Evolutionary conservation across 805 yeast species (phyloP), one percentile per base, ranked within the genome.

Genomic region (Starmerella tilneyi): DNA sequence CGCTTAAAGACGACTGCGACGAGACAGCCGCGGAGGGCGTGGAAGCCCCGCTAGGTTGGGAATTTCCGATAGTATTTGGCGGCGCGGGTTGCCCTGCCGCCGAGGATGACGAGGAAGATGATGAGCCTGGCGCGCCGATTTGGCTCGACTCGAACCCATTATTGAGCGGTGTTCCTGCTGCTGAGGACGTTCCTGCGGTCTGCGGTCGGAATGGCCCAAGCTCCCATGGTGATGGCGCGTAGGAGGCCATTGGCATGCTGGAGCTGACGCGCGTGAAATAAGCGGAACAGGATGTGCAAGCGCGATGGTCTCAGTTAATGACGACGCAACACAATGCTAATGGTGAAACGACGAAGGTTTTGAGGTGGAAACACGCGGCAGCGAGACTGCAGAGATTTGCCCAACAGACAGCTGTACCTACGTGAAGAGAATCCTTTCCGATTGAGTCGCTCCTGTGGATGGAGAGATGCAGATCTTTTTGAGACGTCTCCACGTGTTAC

Each of bases 211-310:
- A 36, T 15, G 40, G 22, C 21, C 40, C 40, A n/a, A 36, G 40
- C 30, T 36, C 40, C 40, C 40, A 36, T 15, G 40, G 29, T 15
- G 40, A 24, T 8, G 29, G 22, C 17, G 40, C 40, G 40, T 36
- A 36, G 23, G 40, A 36, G 19, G 40, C 40, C 40, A 36, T 36
- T 36, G 40, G 40, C 40, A 36, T 36, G 40, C 40, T 24, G 29
- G 30, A 23, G 30, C 27, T 8, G 27, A 24, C 30, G 40, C 30
- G 29, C 21, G 40, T n/a, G 40, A 23, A 11, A 24, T 24, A 36
- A 36, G 40, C 40, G 29, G 40, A 4, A 8, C 19, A 11, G 17
- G 30, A 16, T 12, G 40, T 17, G 40, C 21, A 9, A 15, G 30
- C 21, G 30, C 4, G 19, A 30, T n/a, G 19, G 30, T 24, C 21